Percentiles rank a stretch among this genome's conserved stretches.
Evolutionary conservation across 768 basidiomycete genomes (phyloP).

Genomic region (Lentinula aciculospora): DNA sequence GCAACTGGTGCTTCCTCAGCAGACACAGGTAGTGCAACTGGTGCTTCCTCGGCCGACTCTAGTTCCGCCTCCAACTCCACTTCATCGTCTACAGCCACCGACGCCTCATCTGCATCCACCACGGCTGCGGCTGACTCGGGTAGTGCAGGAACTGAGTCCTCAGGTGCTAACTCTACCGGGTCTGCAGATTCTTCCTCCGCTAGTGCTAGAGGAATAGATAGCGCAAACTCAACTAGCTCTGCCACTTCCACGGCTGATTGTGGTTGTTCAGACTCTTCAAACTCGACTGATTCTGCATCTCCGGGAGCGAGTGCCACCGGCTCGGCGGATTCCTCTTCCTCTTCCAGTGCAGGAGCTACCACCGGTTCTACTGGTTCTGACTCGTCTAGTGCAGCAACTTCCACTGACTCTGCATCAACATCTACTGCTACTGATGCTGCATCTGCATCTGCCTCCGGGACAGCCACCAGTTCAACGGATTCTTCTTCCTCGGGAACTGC

Average conservation of each 20-base stretch:
- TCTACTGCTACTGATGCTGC: not conserved
- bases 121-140: not conserved
- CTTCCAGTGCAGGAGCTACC: not conserved
- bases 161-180: not conserved
- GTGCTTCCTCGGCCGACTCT: not conserved
- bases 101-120: not conserved
- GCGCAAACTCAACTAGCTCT: not conserved
- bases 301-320: no score
- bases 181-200: not conserved
- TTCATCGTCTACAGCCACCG: not conserved
- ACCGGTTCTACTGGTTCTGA: not conserved
- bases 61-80: not conserved
- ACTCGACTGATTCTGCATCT: not conserved
- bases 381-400: not conserved
- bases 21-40: not conserved
- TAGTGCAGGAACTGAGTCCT: not conserved
- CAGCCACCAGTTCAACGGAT: no score
- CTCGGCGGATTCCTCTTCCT: no score
- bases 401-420: not conserved
- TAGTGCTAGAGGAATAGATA: not conserved
- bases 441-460: no score
- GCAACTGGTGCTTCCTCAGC: not conserved
- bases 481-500: not conserved
- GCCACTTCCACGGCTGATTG: not conserved
- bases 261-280: not conserved